Base-by-base conservation (phyloP, 352 stramenopile species). In the Blastocystis sp. region DNA sequence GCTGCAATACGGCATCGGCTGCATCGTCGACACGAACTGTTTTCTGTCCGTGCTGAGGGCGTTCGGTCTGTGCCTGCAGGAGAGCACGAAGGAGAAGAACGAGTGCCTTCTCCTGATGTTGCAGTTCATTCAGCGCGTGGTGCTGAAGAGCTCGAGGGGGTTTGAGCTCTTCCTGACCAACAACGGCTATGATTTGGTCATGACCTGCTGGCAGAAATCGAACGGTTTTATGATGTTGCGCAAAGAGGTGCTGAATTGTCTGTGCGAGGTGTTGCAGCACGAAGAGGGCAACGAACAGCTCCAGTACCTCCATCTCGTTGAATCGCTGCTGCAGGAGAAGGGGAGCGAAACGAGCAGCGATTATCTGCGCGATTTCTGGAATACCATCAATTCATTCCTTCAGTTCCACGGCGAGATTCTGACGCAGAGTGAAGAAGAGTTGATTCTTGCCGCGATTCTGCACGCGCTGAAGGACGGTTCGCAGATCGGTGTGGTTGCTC, bases 241-340 rank as follows among this genome's bases (percentile, higher is more conserved):
- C 1, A 31, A 41, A 33, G 35, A 31, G 24, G 63, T 12, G 0
- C 63, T 74, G 63, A 74, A 24, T 37, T 74, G 63, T 74, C 63
- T 74, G 13, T 24, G 31, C 26, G 19, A 50, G 19, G 19, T 74
- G 35, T 10, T 74, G 31, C 63, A 74, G 31, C n/a, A 74, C 35
- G 63, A 74, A 37, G 19, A 50, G 9, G 63, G 63, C 21, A 37
- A 74, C 63, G 31, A 35, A 12, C 63, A 74, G 63, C 63, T 74
- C 35, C 24, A 9, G 9, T 1, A n/a, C 0, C 24, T 45, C 26
- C 39, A 74, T 1, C 24, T 74, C 12, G 1, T 74, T 16, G 10
- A n/a, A 4, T 50, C n/a, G 37, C 63, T 74, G 1, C 35, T 74
- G 3, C 24, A 35, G 35, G 45, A 55, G 45, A 16, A 55, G 45